Evolutionary conservation across 169 alveolate genomes (phyloP).

Genomic region (Eimeria praecox): DNA sequence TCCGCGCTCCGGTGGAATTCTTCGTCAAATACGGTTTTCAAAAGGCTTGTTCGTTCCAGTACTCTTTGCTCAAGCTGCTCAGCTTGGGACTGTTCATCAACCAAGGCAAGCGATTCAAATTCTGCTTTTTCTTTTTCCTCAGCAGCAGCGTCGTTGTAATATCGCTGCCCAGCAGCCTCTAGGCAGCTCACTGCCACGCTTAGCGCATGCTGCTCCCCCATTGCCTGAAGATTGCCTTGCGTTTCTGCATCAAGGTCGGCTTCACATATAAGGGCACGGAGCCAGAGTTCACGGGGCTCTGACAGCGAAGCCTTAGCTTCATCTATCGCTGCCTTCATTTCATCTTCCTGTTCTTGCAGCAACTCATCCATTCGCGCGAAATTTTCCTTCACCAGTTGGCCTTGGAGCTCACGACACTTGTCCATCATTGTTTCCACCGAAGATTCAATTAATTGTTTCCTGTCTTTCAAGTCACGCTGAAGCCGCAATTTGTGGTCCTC

Average conservation of each 20-base stretch:
- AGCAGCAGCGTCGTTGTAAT: conserved; percentile 59
- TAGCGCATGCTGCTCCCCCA: conserved; percentile 54
- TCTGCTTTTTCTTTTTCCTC: conserved; percentile 57
- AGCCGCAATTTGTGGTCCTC: background rate
- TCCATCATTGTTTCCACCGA: conserved; percentile 53
- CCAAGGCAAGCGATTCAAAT: conserved; percentile 41
- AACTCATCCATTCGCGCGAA: conserved; percentile 44
- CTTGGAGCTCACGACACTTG: conserved; percentile 47
- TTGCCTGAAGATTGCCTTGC: conserved; percentile 58
- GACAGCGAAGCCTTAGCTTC: conserved; percentile 48
- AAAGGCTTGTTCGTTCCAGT: conserved; percentile 1
- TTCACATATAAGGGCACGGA: conserved; percentile 17
- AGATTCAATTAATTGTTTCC: conserved; percentile 47
- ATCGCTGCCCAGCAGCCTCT: conserved; percentile 65
- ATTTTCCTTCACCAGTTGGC: conserved; percentile 21
- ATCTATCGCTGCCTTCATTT: conserved; percentile 14
- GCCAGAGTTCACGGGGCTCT: conserved; percentile 53
- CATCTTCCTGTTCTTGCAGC: conserved; percentile 31
- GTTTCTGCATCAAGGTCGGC: conserved; percentile 52
- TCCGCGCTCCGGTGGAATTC: conserved; percentile 63
- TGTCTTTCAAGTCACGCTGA: conserved; percentile 33
- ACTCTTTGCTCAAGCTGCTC: conserved; percentile 20
- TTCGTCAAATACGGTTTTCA: conserved; percentile 39
- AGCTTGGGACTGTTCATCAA: conserved; percentile 7
- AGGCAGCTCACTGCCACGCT: conserved; percentile 65